Evolutionary conservation across 192 early-diverging fungal species (phyloP).

Genomic region (Gamsiella multidivaricata): DNA sequence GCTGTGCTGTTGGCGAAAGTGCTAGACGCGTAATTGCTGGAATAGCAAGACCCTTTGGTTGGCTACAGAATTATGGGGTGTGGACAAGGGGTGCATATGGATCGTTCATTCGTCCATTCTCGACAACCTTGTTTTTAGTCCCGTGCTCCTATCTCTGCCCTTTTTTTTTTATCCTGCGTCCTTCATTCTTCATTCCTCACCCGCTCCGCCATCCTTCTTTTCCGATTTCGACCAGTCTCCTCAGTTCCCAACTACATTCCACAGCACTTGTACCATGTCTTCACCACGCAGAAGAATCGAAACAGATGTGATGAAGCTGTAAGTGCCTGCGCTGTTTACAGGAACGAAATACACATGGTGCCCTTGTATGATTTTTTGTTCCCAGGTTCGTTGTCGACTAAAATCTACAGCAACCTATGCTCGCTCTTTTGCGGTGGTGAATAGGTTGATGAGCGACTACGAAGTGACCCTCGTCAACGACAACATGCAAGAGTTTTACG

Average conservation of each 20-base stretch:
- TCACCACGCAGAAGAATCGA: slow-evolving; percentile 94
- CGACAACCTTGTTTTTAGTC: background rate
- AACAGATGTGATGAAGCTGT: slow-evolving; percentile 99
- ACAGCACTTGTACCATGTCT: slow-evolving; percentile 70
- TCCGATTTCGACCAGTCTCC: background rate
- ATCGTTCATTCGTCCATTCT: too few species aligned
- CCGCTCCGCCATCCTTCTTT: background rate
- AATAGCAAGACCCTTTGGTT: background rate
- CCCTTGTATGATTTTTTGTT: background rate
- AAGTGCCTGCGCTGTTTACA: slow-evolving; percentile 45
- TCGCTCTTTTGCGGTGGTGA: background rate
- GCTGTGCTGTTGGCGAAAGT: background rate
- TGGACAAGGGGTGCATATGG: too few species aligned
- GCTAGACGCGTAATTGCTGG: background rate
- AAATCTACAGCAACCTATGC: too few species aligned
- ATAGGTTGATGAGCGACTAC: slow-evolving; percentile 98
- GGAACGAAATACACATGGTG: background rate
- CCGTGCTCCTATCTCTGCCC: background rate
- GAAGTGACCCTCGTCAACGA: slow-evolving; percentile 98
- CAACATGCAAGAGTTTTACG: slow-evolving; percentile 99
- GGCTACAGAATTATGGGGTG: too few species aligned
- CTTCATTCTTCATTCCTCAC: background rate
- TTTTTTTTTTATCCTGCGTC: background rate
- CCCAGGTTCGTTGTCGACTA: too few species aligned
- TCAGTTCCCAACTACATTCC: background rate